phyloP scores from a whole-genome alignment of 768 basidiomycete species.

The Macrolepiota dolichaula region DNA sequence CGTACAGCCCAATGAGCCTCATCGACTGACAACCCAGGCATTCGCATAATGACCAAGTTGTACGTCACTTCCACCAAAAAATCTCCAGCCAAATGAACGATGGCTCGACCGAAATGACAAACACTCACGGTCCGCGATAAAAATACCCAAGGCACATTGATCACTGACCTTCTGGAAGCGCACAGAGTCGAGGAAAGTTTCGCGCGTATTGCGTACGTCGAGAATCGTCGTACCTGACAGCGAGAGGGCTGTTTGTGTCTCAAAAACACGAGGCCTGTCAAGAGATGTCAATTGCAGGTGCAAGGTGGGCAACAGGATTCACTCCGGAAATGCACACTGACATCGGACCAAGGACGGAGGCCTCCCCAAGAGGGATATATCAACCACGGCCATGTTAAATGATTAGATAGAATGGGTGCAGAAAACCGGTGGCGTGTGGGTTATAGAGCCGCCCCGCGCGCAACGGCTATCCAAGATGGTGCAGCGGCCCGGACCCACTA shows the following conservation, averaged over 20 bases:
- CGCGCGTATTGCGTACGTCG: conserved; percentile 4
- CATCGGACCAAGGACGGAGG: not conserved
- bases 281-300: not conserved
- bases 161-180: conserved; percentile 5
- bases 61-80: conserved; percentile 8
- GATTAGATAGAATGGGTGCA: too few species aligned
- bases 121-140: not conserved
- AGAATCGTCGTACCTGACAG: conserved; percentile 5
- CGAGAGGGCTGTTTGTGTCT: conserved; percentile 2
- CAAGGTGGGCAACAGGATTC: not conserved
- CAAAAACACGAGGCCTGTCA: conserved; percentile 13
- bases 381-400: not conserved
- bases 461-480: not conserved
- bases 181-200: not conserved
- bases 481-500: not conserved
- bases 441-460: not conserved
- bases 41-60: not conserved
- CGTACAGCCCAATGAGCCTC: not conserved
- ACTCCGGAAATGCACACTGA: not conserved
- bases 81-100: not conserved
- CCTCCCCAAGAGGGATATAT: not conserved
- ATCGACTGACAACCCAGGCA: not conserved
- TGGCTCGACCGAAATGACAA: not conserved
- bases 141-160: conserved; percentile 3
- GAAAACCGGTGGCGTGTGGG: too few species aligned